Conservation (phyloP, 2,329 filamentous ascomycete species). For the Atkinsonella hypoxylon region DNA sequence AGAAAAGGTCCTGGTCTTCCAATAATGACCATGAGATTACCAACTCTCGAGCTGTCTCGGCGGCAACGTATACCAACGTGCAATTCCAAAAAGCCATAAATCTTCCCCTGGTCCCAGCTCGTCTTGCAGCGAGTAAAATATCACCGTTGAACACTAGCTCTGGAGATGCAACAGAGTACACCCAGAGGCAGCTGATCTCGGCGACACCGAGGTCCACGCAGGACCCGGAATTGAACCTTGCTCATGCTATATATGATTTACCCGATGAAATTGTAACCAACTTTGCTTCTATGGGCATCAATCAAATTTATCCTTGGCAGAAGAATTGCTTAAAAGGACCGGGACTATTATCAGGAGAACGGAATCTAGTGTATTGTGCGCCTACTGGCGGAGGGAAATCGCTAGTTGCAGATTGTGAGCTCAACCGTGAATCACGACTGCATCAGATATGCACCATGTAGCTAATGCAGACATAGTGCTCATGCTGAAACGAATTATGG, state of each 20-base stretch:
- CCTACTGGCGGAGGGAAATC: slow-evolving; percentile 72
- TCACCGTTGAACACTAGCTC: slow-evolving; percentile 16
- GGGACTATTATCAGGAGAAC: slow-evolving; percentile 51
- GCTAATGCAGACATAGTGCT: slow-evolving; percentile 34
- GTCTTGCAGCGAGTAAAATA: slow-evolving; percentile 34
- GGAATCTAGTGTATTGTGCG: slow-evolving; percentile 67
- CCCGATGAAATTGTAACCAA: slow-evolving; percentile 50
- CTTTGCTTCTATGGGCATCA: slow-evolving; percentile 54
- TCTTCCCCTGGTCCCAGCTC: slow-evolving; percentile 18
- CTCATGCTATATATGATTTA: slow-evolving; percentile 51
- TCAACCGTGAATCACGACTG: slow-evolving; percentile 4
- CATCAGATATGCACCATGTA: neutral
- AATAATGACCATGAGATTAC: slow-evolving; percentile 6
- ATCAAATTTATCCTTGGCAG: slow-evolving; percentile 68
- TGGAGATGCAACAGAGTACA: slow-evolving; percentile 36
- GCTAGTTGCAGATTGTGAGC: slow-evolving; percentile 50
- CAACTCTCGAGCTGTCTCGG: neutral
- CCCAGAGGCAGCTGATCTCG: slow-evolving; percentile 39
- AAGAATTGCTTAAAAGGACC: slow-evolving; percentile 59
- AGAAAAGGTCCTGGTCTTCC: slow-evolving; percentile 31
- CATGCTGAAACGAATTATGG: slow-evolving; percentile 60
- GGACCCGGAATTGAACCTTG: slow-evolving; percentile 48
- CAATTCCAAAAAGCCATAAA: slow-evolving; percentile 23
- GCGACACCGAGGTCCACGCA: slow-evolving; percentile 40
- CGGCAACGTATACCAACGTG: slow-evolving; percentile 7